Evolutionary conservation across 2,329 filamentous ascomycete genomes (phyloP).

Genomic region (Neoarthrinium moseri): DNA sequence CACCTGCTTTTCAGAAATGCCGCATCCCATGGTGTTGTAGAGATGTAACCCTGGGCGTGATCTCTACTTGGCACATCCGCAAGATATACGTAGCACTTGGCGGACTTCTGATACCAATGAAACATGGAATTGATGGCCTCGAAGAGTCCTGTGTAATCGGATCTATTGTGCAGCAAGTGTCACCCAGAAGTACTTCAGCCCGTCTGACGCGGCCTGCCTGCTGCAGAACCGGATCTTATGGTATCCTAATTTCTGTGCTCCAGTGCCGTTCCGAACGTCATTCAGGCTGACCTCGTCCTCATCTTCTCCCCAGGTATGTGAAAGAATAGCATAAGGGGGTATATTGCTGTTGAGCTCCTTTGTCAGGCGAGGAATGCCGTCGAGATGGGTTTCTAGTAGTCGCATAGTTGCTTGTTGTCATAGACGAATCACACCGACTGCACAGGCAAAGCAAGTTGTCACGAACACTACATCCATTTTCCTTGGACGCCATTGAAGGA

Average conservation of each 20-base stretch:
- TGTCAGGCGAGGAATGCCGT: not conserved
- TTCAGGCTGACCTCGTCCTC: constrained; percentile 11
- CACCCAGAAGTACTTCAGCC: constrained; percentile 6
- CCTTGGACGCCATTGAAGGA: too few species aligned
- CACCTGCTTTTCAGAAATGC: constrained; percentile 5
- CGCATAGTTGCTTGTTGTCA: too few species aligned
- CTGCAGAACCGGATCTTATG: constrained; percentile 14
- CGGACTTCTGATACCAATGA: not conserved
- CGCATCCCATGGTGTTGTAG: not conserved
- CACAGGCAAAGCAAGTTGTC: too few species aligned
- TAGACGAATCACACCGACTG: too few species aligned
- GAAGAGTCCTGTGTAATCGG: not conserved
- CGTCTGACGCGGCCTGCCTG: constrained; percentile 9
- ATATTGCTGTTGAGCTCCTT: not conserved
- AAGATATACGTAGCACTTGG: constrained; percentile 13
- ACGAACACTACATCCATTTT: too few species aligned
- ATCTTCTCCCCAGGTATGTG: constrained; percentile 13
- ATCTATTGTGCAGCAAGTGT: constrained; percentile 6
- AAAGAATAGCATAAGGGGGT: constrained; percentile 15
- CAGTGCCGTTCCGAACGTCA: constrained; percentile 6
- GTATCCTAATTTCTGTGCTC: constrained; percentile 5
- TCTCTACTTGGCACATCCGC: not conserved
- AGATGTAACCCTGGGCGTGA: not conserved
- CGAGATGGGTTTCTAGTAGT: not conserved
- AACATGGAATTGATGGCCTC: constrained; percentile 11